These are phyloP conservation scores for Sugiyamaella pinicola DNA, from an alignment of 1,139 yeast species.

Conservation along the genomic window DNA sequence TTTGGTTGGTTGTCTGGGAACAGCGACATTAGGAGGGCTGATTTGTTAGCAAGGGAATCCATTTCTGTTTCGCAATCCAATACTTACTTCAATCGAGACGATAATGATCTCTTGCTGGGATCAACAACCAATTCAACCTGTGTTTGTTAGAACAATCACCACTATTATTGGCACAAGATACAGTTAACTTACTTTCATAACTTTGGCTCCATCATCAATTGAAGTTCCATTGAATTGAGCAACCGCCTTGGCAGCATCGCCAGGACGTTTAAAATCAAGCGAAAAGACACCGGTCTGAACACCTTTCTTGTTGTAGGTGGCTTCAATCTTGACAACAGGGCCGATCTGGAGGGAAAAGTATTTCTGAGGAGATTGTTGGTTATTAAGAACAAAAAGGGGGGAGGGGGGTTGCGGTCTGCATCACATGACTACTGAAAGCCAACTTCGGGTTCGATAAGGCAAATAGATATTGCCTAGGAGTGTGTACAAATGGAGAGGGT, in stretches of 20 bases:
- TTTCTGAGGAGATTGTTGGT: constrained; percentile 54
- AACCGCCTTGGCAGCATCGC: constrained; percentile 75
- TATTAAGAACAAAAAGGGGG: neutral
- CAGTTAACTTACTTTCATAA: constrained; percentile 54
- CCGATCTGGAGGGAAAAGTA: constrained; percentile 89
- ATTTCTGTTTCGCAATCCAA: neutral
- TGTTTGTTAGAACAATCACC: constrained; percentile 15
- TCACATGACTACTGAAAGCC: constrained; percentile 5
- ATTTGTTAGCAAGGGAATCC: constrained; percentile 1
- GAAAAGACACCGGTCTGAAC: constrained; percentile 92
- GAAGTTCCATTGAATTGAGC: constrained; percentile 89
- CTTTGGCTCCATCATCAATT: constrained; percentile 82
- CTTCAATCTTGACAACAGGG: constrained; percentile 69
- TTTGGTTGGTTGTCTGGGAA: constrained; percentile 21
- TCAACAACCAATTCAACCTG: constrained; percentile 81
- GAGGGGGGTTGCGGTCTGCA: constrained; percentile 21
- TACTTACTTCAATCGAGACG: constrained; percentile 53
- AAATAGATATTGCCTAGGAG: constrained; percentile 9
- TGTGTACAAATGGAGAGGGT: constrained; percentile 18
- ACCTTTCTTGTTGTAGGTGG: constrained; percentile 85
- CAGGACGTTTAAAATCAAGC: constrained; percentile 67
- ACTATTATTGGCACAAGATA: neutral
- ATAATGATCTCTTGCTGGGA: constrained; percentile 75
- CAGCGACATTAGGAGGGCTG: constrained; percentile 21
- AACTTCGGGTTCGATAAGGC: constrained; percentile 15